These are phyloP conservation scores for Cryoendolithus antarcticus DNA, from an alignment of 2,329 filamentous ascomycete species.

Conservation along the genomic window DNA sequence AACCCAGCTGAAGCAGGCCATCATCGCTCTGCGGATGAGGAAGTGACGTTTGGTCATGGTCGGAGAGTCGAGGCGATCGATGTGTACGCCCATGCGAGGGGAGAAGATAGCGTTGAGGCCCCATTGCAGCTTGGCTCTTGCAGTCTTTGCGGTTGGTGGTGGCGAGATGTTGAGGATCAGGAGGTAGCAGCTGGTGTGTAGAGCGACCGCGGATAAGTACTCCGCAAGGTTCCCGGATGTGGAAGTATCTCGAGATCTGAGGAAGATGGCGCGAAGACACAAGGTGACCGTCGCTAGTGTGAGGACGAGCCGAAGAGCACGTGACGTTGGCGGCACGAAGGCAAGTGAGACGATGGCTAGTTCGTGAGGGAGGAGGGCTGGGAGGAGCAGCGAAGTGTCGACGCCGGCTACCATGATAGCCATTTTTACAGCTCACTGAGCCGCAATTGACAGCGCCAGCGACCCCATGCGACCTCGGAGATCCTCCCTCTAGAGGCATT, in stretches of 20 bases:
- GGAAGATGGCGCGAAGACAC: conserved; percentile 2
- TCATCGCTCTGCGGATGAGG: neutral
- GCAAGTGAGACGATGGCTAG: conserved; percentile 1
- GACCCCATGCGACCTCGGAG: too few relatives aligned
- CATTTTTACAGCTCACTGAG: too few relatives aligned
- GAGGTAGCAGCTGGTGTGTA: conserved; percentile 4
- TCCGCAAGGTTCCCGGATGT: conserved; percentile 1
- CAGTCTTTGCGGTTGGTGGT: neutral
- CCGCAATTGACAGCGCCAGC: too few relatives aligned
- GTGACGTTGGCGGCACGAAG: neutral
- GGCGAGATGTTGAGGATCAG: conserved; percentile 1
- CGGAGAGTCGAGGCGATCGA: conserved; percentile 1
- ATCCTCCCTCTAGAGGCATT: too few relatives aligned
- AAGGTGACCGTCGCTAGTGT: neutral
- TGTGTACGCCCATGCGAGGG: conserved; percentile 3
- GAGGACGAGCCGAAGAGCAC: neutral
- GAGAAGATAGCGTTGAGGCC: conserved; percentile 3
- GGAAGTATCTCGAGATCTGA: neutral
- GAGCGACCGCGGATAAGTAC: conserved; percentile 4
- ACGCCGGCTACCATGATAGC: too few relatives aligned
- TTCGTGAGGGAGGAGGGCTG: neutral
- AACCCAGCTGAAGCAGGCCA: neutral
- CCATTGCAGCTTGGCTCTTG: conserved; percentile 1
- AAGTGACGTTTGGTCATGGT: neutral
- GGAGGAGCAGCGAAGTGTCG: neutral